phyloP scores from a whole-genome alignment of 352 stramenopile genomes.

The Pythium oligandrum region DNA sequence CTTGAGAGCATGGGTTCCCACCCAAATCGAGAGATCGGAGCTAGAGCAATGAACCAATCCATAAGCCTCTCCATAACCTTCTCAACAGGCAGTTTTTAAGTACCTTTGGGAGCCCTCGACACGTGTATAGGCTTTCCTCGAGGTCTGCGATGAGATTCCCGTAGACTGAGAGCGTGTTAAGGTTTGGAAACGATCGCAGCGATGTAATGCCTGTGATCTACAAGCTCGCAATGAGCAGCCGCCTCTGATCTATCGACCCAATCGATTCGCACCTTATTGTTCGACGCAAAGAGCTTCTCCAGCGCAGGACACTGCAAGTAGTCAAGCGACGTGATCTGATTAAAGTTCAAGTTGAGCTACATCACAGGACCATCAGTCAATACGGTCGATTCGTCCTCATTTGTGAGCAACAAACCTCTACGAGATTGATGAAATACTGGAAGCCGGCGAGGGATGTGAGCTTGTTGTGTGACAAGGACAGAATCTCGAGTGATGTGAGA shows the following conservation, averaged over 20 bases:
- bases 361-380: no score
- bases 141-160: slow-evolving; percentile 27
- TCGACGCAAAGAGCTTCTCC: slow-evolving; percentile 34
- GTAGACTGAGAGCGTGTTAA: slow-evolving; percentile 26
- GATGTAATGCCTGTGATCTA: slow-evolving; percentile 23
- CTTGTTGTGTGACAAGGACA: slow-evolving; percentile 81
- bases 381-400: no score
- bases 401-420: slow-evolving; percentile 36
- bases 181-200: slow-evolving; percentile 22
- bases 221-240: slow-evolving; percentile 15
- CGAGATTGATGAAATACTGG: slow-evolving; percentile 61
- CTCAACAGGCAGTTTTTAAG: not conserved
- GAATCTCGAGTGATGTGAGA: slow-evolving; percentile 58
- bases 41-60: slow-evolving; percentile 18
- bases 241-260: slow-evolving; percentile 13
- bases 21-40: slow-evolving; percentile 66
- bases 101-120: slow-evolving; percentile 24
- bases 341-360: slow-evolving; percentile 45
- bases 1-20: slow-evolving; percentile 64
- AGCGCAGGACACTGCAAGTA: slow-evolving; percentile 26
- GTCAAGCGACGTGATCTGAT: slow-evolving; percentile 28
- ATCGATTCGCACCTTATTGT: slow-evolving; percentile 20
- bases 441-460: slow-evolving; percentile 57
- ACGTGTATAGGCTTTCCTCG: slow-evolving; percentile 19
- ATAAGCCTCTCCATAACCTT: not conserved